Percentiles rank a stretch among this genome's conserved stretches.
These are phyloP conservation scores for Phenoliferia sp. DNA, from an alignment of 1,284 basidiomycete genomes.

Conservation along the genomic window DNA sequence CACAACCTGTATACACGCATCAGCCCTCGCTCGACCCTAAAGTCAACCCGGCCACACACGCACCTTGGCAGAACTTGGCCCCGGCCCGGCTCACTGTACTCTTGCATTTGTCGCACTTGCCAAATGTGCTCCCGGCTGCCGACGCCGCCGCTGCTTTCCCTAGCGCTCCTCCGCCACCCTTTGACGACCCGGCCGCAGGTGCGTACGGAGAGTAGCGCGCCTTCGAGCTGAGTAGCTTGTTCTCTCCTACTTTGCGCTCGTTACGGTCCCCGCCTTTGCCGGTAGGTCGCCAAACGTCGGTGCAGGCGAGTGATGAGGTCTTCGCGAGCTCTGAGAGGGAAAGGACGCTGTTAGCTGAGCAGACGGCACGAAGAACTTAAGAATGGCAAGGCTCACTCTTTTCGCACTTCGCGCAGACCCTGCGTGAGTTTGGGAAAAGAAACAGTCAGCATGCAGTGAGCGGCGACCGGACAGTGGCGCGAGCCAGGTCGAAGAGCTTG, in stretches of 20 bases:
- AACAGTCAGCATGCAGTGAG: not conserved
- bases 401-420: slow-evolving; percentile 37
- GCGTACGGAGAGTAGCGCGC: slow-evolving; percentile 52
- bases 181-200: slow-evolving; percentile 5
- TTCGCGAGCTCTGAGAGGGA: slow-evolving; percentile 14
- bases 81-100: slow-evolving; percentile 71
- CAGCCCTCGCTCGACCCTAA: not conserved
- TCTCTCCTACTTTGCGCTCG: slow-evolving; percentile 67
- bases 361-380: not conserved
- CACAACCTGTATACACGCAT: slow-evolving; percentile 57
- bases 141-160: not conserved
- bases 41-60: slow-evolving; percentile 20
- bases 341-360: slow-evolving; percentile 9
- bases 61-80: slow-evolving; percentile 79
- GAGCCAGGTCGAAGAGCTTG: not conserved
- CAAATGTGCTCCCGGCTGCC: slow-evolving; percentile 52
- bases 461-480: not conserved
- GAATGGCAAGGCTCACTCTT: slow-evolving; percentile 14
- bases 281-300: slow-evolving; percentile 23
- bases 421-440: not conserved
- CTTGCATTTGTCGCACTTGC: slow-evolving; percentile 77
- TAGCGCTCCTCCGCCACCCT: slow-evolving; percentile 5
- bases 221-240: slow-evolving; percentile 58
- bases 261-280: slow-evolving; percentile 26
- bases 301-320: slow-evolving; percentile 13